Base-by-base conservation (phyloP, 208 protist species). In the Trypanosoma cruzi region DNA sequence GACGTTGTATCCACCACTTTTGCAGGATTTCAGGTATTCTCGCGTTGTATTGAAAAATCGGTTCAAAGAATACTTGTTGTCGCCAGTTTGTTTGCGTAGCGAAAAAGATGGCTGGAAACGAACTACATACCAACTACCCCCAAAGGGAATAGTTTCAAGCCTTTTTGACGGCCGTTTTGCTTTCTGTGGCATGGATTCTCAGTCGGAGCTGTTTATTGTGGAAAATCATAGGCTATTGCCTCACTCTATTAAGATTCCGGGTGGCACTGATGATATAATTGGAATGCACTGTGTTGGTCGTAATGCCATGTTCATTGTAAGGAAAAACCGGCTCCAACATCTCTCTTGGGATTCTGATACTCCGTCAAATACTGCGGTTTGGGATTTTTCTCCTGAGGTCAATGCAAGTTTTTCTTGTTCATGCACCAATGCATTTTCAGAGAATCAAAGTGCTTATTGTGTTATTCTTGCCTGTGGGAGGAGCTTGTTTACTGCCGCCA, bases 1-100 rank as follows among this genome's bases (percentile, higher is more conserved):
- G 8, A 24, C n/a, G n/a, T 22, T 42, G 31, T 40, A 14, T 54
- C n/a, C 24, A 26, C 24, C 53, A 44, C 1, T 59, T 20, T 13
- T 64, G 29, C 29, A 54, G 29, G 60, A 74, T 61, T 74, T 74
- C 49, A 64, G 70, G 22, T 75, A 65, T 29, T 53, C 26, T 40
- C 61, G 70, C 18, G 55, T 75, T 34, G 29, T 46, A 0, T 53
- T 31, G 48, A n/a, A 44, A n/a, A 26, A 13, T 37, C 50, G 36
- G 14, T 63, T 75, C 58, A 24, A 31, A 2, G 62, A 62, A 31
- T 13, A 7, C 31, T 24, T 75, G 22, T 16, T 16, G 16, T 75
- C 70, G n/a, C 70, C 70, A 44, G 24, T 44, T 1, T 28, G n/a
- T 31, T 57, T 75, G 26, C 56, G 44, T 42, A 20, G 11, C 28